These are phyloP conservation scores for Yamadazyma philogaea DNA, from an alignment of 805 yeast species.

Conservation along the genomic window DNA sequence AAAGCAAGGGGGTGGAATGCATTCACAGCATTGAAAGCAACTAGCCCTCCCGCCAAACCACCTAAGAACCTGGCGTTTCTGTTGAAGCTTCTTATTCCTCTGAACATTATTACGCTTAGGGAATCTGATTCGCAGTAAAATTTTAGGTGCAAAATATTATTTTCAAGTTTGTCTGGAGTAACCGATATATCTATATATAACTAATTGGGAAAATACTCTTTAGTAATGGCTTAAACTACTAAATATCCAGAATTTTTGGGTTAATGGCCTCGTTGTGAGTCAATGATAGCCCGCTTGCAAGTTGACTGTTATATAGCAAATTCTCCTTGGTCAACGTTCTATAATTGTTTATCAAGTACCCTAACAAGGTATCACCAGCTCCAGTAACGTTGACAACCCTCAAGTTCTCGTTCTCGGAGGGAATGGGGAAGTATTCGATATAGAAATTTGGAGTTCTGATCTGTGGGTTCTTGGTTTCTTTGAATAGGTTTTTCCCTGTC, in stretches of 20 bases:
- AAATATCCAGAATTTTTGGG: slow-evolving; percentile 16
- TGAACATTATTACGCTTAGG: slow-evolving; percentile 4
- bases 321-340: slow-evolving; percentile 18
- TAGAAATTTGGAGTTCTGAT: slow-evolving; percentile 44
- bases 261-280: slow-evolving; percentile 23
- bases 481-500: slow-evolving; percentile 22
- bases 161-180: too few relatives aligned
- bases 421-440: slow-evolving; percentile 58
- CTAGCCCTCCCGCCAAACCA: slow-evolving; percentile 6
- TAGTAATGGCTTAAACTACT: not conserved
- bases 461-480: slow-evolving; percentile 18
- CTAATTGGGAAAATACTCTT: not conserved
- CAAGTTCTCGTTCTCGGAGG: slow-evolving; percentile 26
- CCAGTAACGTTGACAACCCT: slow-evolving; percentile 71
- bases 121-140: not conserved
- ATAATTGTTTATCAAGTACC: slow-evolving; percentile 48
- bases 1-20: slow-evolving; percentile 11
- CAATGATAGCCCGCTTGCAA: slow-evolving; percentile 36
- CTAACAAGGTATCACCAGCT: slow-evolving; percentile 82
- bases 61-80: slow-evolving; percentile 1
- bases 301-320: slow-evolving; percentile 32
- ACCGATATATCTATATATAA: too few relatives aligned
- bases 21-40: slow-evolving; percentile 6
- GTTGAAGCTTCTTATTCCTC: not conserved
- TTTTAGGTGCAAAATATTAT: not conserved